Evolutionary conservation across 1,284 basidiomycete genomes (phyloP).

Genomic region (Puccinia horiana): DNA sequence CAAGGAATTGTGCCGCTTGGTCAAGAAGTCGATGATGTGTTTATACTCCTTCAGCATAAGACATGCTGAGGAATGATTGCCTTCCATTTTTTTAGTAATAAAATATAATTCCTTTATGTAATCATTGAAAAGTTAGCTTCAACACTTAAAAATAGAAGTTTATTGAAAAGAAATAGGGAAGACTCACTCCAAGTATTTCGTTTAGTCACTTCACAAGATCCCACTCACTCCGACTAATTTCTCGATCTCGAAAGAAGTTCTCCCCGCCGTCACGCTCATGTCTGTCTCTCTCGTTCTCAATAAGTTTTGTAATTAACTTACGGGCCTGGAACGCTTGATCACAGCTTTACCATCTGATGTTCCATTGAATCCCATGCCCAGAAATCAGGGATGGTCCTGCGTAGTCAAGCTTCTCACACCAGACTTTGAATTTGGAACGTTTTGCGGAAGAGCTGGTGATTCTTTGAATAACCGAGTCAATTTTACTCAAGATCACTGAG

Average conservation of each 20-base stretch:
- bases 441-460: background rate
- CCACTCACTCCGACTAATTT: background rate
- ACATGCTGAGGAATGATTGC: background rate
- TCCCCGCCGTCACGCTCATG: background rate
- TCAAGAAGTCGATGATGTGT: background rate
- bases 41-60: background rate
- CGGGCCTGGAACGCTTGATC: background rate
- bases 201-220: background rate
- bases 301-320: background rate
- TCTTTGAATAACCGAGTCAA: slow-evolving; percentile 1
- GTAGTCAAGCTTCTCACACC: background rate
- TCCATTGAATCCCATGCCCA: background rate
- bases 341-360: background rate
- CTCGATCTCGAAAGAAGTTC: background rate
- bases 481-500: background rate
- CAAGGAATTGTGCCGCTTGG: background rate
- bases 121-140: background rate
- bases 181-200: background rate
- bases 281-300: background rate
- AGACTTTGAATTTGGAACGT: background rate
- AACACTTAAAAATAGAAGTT: background rate
- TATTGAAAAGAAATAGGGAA: background rate
- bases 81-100: no score
- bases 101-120: background rate
- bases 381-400: background rate